Conservation (phyloP, 176 grass and related monocot genomes). For the Zizania latifolia region DNA sequence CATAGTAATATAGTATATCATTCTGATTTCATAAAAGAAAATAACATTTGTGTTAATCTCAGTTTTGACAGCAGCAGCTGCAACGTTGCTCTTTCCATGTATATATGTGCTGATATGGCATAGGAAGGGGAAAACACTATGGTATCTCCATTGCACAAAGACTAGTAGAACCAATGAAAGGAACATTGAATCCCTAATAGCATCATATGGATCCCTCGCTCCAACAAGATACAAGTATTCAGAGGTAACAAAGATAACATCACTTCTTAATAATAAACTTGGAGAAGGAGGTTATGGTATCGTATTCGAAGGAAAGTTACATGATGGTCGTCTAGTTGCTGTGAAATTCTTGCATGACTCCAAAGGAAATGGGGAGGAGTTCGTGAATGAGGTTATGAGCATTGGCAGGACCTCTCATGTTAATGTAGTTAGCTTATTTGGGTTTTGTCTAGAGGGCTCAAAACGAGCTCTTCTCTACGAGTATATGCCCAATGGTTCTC, state of each 20-base stretch:
- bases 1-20: not conserved
- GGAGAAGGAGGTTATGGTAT: slow-evolving; percentile 46
- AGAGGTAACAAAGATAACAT: slow-evolving; percentile 47
- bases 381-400: slow-evolving; percentile 46
- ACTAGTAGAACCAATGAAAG: not conserved
- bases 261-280: slow-evolving; percentile 26
- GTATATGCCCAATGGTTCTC: slow-evolving; percentile 54
- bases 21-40: not conserved
- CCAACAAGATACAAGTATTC: slow-evolving; percentile 51
- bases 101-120: slow-evolving; percentile 13
- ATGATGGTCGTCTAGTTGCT: slow-evolving; percentile 18
- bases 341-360: slow-evolving; percentile 34
- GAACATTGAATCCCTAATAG: slow-evolving; percentile 22
- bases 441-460: slow-evolving; percentile 47
- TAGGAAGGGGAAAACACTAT: not conserved
- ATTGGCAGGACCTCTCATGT: slow-evolving; percentile 57
- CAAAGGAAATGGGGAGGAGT: slow-evolving; percentile 27
- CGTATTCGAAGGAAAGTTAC: slow-evolving; percentile 29
- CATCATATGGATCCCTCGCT: slow-evolving; percentile 30
- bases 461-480: slow-evolving; percentile 53
- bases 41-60: not conserved
- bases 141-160: not conserved
- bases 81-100: slow-evolving; percentile 9
- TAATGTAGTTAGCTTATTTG: slow-evolving; percentile 46
- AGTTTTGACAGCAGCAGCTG: not conserved